phyloP scores from a whole-genome alignment of 116 monocot species.

The Posidonia oceanica region DNA sequence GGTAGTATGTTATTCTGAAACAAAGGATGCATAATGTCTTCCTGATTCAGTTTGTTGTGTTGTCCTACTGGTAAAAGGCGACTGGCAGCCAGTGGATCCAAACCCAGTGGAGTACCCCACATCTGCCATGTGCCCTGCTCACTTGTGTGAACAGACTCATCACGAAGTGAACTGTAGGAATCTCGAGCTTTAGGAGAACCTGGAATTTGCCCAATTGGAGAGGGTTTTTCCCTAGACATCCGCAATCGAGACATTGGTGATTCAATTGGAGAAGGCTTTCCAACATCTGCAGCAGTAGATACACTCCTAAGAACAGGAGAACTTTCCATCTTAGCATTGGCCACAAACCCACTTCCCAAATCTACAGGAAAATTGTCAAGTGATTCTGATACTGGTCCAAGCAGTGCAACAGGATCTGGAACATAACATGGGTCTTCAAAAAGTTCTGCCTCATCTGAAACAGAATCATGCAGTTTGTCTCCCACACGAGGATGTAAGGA shows the following conservation, averaged over 20 bases:
- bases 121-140: constrained; percentile 68
- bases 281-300: constrained; percentile 24
- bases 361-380: constrained; percentile 64
- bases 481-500: constrained; percentile 21
- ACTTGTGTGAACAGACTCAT: constrained; percentile 19
- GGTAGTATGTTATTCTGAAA: constrained; percentile 14
- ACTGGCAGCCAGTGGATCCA: constrained; percentile 41
- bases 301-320: constrained; percentile 24
- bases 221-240: constrained; percentile 29
- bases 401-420: constrained; percentile 53
- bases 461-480: constrained; percentile 20
- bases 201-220: constrained; percentile 15
- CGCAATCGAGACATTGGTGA: constrained; percentile 52
- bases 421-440: constrained; percentile 93
- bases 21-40: constrained; percentile 17
- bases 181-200: constrained; percentile 20
- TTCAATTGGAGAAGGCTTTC: constrained; percentile 78
- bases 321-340: constrained; percentile 18
- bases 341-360: constrained; percentile 5
- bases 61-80: constrained; percentile 42
- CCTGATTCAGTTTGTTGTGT: constrained; percentile 19
- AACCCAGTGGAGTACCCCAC: constrained; percentile 62
- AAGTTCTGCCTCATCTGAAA: constrained; percentile 44
- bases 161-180: constrained; percentile 9
- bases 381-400: constrained; percentile 63